A percentile compares a stretch with the other conserved stretches of the same genome.
These are phyloP conservation scores for Hypocreales sp. DNA, from an alignment of 2,329 filamentous ascomycete genomes.

Conservation along the genomic window DNA sequence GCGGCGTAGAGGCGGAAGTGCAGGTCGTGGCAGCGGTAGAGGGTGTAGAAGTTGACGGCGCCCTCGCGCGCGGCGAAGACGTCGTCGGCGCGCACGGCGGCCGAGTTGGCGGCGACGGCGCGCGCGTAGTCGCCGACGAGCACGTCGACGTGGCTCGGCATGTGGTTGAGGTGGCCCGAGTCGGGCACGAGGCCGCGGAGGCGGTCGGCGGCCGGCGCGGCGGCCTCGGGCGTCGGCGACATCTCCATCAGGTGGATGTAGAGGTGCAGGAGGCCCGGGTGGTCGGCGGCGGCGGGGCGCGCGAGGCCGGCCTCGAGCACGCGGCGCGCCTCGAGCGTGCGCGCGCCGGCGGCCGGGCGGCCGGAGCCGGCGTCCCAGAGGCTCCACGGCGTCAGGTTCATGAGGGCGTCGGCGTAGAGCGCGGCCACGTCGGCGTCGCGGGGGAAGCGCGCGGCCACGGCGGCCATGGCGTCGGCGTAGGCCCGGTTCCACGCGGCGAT, in stretches of 20 bases:
- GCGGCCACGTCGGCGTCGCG: conserved; percentile 23
- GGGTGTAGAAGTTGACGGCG: conserved; percentile 56
- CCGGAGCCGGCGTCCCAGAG: conserved; percentile 24
- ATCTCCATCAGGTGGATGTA: conserved; percentile 72
- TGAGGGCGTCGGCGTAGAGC: conserved; percentile 25
- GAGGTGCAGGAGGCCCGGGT: conserved; percentile 58
- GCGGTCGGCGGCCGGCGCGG: conserved; percentile 42
- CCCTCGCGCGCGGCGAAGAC: conserved; percentile 45
- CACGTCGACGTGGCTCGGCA: conserved; percentile 66
- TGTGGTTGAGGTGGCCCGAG: conserved; percentile 56
- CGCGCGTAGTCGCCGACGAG: conserved; percentile 55
- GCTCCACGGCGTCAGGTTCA: conserved; percentile 31
- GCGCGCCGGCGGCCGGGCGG: conserved; percentile 14
- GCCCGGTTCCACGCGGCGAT: conserved; percentile 24
- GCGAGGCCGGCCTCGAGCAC: conserved; percentile 32
- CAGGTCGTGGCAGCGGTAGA: conserved; percentile 61
- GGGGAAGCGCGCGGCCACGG: conserved; percentile 18
- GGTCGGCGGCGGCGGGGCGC: conserved; percentile 20
- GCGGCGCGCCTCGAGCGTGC: conserved; percentile 16
- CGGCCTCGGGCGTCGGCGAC: conserved; percentile 49
- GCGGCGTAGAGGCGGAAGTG: conserved; percentile 65
- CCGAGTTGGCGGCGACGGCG: conserved; percentile 50
- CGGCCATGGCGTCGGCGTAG: conserved; percentile 23
- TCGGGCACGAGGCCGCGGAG: conserved; percentile 53
- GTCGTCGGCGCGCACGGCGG: conserved; percentile 52